phyloP scores from a whole-genome alignment of 352 stramenopile species.

The Pythium aquatile region DNA sequence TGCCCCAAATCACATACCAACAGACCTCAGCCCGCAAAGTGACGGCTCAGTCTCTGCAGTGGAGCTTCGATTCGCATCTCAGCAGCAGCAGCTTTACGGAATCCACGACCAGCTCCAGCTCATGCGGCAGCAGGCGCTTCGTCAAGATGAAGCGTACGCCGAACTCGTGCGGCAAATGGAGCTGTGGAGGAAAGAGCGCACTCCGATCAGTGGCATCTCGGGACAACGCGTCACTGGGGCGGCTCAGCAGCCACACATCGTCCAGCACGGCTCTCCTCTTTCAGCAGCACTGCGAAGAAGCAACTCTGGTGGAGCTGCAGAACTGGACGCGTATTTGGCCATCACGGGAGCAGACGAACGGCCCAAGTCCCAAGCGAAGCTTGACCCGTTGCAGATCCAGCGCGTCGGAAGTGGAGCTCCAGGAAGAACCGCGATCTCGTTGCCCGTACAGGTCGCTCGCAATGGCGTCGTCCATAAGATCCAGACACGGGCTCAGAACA shows the following conservation, averaged over 20 bases:
- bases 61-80: slow-evolving; percentile 22
- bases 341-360: slow-evolving; percentile 31
- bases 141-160: slow-evolving; percentile 38
- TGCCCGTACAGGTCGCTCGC: slow-evolving; percentile 19
- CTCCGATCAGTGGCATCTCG: slow-evolving; percentile 24
- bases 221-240: slow-evolving; percentile 30
- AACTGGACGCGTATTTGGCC: slow-evolving; percentile 27
- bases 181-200: slow-evolving; percentile 33
- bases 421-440: slow-evolving; percentile 14
- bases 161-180: slow-evolving; percentile 47
- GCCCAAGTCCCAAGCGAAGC: slow-evolving; percentile 52
- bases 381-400: slow-evolving; percentile 57
- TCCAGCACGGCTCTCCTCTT: slow-evolving; percentile 17
- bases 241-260: not conserved
- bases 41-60: not conserved
- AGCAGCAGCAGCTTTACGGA: slow-evolving; percentile 26
- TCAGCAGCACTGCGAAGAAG: slow-evolving; percentile 17
- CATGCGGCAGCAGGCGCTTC: slow-evolving; percentile 36
- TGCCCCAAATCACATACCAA: slow-evolving; percentile 15
- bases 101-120: slow-evolving; percentile 38
- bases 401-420: slow-evolving; percentile 31
- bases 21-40: not conserved
- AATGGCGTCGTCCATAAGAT: slow-evolving; percentile 44
- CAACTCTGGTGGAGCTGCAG: slow-evolving; percentile 9
- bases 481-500: slow-evolving; percentile 49